Evolutionary conservation across 768 basidiomycete species (phyloP), one percentile per base, ranked within the genome.

Genomic region (Fomitopsis serialis): DNA sequence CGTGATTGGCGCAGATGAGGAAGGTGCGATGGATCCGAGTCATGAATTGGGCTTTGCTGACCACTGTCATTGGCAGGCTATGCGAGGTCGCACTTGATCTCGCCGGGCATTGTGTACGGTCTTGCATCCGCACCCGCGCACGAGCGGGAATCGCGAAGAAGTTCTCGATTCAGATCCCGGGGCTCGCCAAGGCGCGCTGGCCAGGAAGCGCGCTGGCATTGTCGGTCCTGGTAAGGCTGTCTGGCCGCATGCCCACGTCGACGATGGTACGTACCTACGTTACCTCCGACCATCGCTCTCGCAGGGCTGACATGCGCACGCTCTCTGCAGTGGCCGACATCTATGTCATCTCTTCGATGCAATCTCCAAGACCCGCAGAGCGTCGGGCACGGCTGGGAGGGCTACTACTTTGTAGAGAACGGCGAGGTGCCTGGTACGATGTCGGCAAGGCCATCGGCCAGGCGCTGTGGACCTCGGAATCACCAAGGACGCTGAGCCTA

Each of bases 91-190:
- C 78, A 79, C 59, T 76, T 82, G 45, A 58, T 84, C n/a, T n/a
- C n/a, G n/a, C n/a, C 82, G 1, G 69, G 75, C 3, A 81, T 82
- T 0, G 80, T 90, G 29, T 89, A 79, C 57, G 84, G 81, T 42
- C 67, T 80, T 32, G 78, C 81, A 2, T 63, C 61, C 8, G 75
- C 75, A 7, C 63, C 61, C 5, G 71, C 87, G 23, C 75, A 77
- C 34, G 74, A 80, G 63, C 69, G 5, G 82, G 78, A 10, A 69
- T 87, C 34, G 72, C 78, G 32, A 82, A 86, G 57, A 61, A 69
- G 1, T 69, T 75, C 49, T 85, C 83, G 0, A 64, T 70, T 7
- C 80, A 80, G 55, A 75, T 87, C 25, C 82, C 80, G 2, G 22
- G 34, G 0, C 61, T 81, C 4, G 74, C 85, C 52, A 64, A 66